Base-by-base conservation (phyloP, 768 basidiomycete genomes). In the Boletus bicolor region DNA sequence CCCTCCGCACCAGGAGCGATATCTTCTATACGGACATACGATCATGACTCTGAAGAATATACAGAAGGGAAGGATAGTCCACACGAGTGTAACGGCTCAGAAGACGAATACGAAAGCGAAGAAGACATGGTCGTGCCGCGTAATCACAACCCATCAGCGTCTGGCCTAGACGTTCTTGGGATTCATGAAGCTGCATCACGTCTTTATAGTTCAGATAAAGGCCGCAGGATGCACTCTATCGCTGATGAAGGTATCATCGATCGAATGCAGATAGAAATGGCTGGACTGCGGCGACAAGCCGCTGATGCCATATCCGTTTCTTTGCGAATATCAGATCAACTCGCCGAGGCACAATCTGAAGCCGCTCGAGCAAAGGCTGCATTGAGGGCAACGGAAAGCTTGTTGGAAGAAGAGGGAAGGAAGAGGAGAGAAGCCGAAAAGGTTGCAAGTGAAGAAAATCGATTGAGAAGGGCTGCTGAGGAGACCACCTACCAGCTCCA, bases 221-320 rank as follows among this genome's bases (percentile, higher is more conserved):
- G 59, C 21, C 60, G 61, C 50, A 52, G 56, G 28, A 34, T 49
- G 47, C 65, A 57, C 70, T 73, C 55, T 62, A 44, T 61, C 30
- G 58, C 72, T 17, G 75, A 80, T 52, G 72, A 75, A 12, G 74
- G 75, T 47, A 68, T 78, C 5, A 71, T 89, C 51, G 85, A 88
- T 53, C 81, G 79, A 43, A 77, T 89, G 73, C 80, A 83, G 64
- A 77, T 79, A 62, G 87, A 91, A 71, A 78, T 89, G 65, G 79
- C 77, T 9, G 78, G 69, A 38, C 73, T 91, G 53, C 81, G 85
- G 45, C 79, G 82, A 52, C 85, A 88, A 66, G 81, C 86, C 17
- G 78, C 85, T 21, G 85, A 89, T 58, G 85, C 87, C 7, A 79
- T 85, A 53, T 82, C 82, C 6, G 77, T 83, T 30, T 86, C 86